phyloP scores from a whole-genome alignment of 768 basidiomycete species.

The Mycena alexandri region DNA sequence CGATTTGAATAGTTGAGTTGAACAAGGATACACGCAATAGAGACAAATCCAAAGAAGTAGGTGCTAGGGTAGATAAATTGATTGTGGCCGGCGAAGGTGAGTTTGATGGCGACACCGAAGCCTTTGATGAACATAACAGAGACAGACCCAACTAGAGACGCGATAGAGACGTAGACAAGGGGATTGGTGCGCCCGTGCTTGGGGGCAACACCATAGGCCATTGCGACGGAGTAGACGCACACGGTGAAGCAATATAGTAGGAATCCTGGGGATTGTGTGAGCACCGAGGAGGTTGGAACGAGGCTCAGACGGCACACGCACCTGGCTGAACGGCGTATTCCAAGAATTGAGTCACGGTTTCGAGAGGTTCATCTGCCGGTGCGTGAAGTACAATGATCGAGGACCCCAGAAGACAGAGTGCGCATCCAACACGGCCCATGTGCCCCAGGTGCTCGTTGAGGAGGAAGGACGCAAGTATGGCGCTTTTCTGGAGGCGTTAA shows the following conservation, averaged over 20 bases:
- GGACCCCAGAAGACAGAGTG: slow-evolving; percentile 87
- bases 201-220: slow-evolving; percentile 90
- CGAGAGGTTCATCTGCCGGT: slow-evolving; percentile 93
- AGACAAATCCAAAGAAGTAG: slow-evolving; percentile 92
- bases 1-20: slow-evolving; percentile 99
- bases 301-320: slow-evolving; percentile 48
- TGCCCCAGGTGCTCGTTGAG: slow-evolving; percentile 95
- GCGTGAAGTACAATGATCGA: slow-evolving; percentile 97
- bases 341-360: slow-evolving; percentile 94
- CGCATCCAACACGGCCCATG: slow-evolving; percentile 89
- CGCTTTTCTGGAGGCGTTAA: slow-evolving; percentile 60
- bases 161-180: slow-evolving; percentile 94
- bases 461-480: slow-evolving; percentile 92
- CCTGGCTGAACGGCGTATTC: slow-evolving; percentile 95
- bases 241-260: slow-evolving; percentile 91
- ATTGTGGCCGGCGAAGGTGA: slow-evolving; percentile 93
- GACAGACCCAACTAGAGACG: slow-evolving; percentile 94
- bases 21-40: slow-evolving; percentile 86
- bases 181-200: slow-evolving; percentile 90
- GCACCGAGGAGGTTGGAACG: too few species aligned
- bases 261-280: slow-evolving; percentile 71
- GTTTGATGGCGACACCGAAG: slow-evolving; percentile 95
- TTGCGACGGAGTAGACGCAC: slow-evolving; percentile 81
- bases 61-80: slow-evolving; percentile 96
- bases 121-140: slow-evolving; percentile 99